Evolutionary conservation across 148 eudicot species (phyloP), one percentile per base, ranked within the genome.

Genomic region (Rheum nobile): DNA sequence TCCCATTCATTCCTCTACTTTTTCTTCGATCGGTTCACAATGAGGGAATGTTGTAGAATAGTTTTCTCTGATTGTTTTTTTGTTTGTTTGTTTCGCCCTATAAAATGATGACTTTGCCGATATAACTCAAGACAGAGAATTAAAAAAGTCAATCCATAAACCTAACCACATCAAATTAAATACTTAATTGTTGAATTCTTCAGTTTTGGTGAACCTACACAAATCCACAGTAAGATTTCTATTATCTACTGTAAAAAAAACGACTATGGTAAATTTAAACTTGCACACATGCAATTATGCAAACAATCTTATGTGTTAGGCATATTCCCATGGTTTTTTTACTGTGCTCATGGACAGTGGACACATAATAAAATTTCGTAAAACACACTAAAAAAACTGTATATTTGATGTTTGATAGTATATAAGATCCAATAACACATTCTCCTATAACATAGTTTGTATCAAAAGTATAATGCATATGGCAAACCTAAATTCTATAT

Each of bases 1-100:
- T 65, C 4, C n/a, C 22, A 31, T 65, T 65, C 8, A 65, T 14
- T 65, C 41, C n/a, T 65, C 39, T 34, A 34, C 39, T 31, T 34
- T 55, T 65, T 65, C 38, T 17, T 31, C 3, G n/a, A n/a, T n/a
- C n/a, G 16, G 69, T 63, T 63, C 8, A 63, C 69, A 31, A 32
- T 31, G 39, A 29, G 70, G 41, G 70, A 65, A 65, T 65, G 70
- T 65, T 65, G 70, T 32, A 17, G 39, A 65, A 65, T 65, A 65
- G 70, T 65, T 65, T 31, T 5, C 39, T 14, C 70, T 16, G 21
- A 31, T 32, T 31, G 37, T 32, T 16, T 65, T 12, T 28, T 28
- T 13, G 21, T 26, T 59, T 1, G 2, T 41, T 41, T 41, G 65
- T 55, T 16, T 16, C 39, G 21, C 39, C 69, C 5, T 65, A 7